Evolutionary conservation across 116 monocot genomes (phyloP).

Genomic region (Papilionanthe hybrid): DNA sequence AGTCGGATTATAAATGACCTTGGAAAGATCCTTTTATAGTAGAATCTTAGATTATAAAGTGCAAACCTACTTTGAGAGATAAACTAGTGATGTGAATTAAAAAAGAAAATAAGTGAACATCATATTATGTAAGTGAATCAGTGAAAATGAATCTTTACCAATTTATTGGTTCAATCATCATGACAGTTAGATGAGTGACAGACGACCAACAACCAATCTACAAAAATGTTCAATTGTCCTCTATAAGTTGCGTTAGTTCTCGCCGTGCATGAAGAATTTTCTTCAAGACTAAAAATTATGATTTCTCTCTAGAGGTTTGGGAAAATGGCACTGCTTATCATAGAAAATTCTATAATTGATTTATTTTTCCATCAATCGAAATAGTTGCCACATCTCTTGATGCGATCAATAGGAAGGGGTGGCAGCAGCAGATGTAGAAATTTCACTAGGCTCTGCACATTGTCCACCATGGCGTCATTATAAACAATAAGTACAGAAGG

Average conservation of each 20-base stretch:
- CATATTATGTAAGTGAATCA: not conserved
- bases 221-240: not conserved
- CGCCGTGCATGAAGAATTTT: not conserved
- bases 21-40: not conserved
- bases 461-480: no score
- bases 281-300: not conserved
- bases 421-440: no score
- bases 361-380: no score
- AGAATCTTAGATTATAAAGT: not conserved
- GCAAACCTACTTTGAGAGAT: not conserved
- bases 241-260: not conserved
- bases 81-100: not conserved
- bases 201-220: not conserved
- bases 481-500: no score
- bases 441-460: no score
- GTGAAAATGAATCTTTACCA: not conserved
- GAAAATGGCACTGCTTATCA: not conserved
- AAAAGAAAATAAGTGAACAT: not conserved
- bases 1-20: not conserved
- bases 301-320: not conserved
- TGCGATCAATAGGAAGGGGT: no score
- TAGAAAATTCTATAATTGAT: not conserved
- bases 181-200: not conserved
- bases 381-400: no score
- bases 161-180: not conserved